These are phyloP conservation scores for Auricularia sp. DNA, from an alignment of 768 basidiomycete species.

Conservation along the genomic window DNA sequence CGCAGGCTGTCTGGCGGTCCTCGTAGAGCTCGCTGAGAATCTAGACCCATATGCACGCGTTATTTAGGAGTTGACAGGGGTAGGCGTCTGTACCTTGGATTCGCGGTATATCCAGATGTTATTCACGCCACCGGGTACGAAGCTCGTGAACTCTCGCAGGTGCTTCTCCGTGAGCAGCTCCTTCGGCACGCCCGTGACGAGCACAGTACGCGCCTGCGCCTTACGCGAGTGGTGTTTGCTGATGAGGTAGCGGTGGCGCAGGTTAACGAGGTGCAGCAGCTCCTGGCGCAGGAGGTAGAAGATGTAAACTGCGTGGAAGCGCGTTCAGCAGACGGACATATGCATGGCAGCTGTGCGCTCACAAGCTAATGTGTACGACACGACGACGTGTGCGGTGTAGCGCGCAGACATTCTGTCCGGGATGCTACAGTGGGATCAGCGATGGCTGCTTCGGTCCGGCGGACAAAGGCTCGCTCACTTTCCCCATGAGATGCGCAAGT, in stretches of 20 bases:
- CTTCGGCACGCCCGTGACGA: constrained; percentile 54
- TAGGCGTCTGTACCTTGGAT: constrained; percentile 19
- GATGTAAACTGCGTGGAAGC: constrained; percentile 13
- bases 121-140: constrained; percentile 61
- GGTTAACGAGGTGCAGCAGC: constrained; percentile 29
- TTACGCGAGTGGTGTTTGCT: constrained; percentile 46
- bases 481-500: constrained; percentile 38
- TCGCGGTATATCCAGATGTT: constrained; percentile 60
- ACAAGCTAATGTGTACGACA: constrained; percentile 44
- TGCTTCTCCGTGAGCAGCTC: constrained; percentile 40
- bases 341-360: constrained; percentile 9
- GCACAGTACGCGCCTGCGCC: constrained; percentile 59
- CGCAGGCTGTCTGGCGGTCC: constrained; percentile 35
- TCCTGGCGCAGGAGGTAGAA: constrained; percentile 47
- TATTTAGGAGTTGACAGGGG: background rate
- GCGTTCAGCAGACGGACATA: background rate
- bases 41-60: constrained; percentile 6
- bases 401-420: constrained; percentile 27
- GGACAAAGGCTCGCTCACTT: constrained; percentile 29
- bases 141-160: constrained; percentile 44
- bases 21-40: constrained; percentile 34
- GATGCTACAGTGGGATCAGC: constrained; percentile 23
- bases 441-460: background rate
- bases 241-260: constrained; percentile 36
- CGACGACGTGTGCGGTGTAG: constrained; percentile 48